phyloP scores from a whole-genome alignment of 208 protist genomes.

The Wallacemonas sp. region DNA sequence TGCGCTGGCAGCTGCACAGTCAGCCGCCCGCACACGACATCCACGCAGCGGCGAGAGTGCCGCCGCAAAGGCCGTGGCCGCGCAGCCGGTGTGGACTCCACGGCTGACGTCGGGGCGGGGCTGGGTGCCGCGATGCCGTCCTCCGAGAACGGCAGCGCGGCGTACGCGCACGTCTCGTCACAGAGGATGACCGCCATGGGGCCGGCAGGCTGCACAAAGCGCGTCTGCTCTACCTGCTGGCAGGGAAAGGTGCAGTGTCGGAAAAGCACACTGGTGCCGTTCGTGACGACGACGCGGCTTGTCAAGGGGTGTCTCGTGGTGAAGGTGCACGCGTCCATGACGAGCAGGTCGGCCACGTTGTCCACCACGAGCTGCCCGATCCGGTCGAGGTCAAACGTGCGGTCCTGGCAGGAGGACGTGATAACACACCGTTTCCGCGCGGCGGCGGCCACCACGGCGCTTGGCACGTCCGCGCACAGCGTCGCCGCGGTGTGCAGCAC shows the following conservation, averaged over 20 bases:
- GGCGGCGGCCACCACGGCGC: constrained; percentile 11
- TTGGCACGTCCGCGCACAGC: constrained; percentile 13
- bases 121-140: not conserved
- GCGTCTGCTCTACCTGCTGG: not conserved
- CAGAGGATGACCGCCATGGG: constrained; percentile 21
- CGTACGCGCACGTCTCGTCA: constrained; percentile 16
- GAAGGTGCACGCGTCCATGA: constrained; percentile 59
- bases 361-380: constrained; percentile 54
- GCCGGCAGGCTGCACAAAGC: constrained; percentile 24
- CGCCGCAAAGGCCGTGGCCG: too few relatives aligned
- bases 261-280: constrained; percentile 56
- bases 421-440: not conserved
- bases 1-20: not conserved
- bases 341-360: constrained; percentile 32
- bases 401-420: not conserved
- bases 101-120: too few relatives aligned
- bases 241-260: constrained; percentile 40
- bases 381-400: constrained; percentile 40
- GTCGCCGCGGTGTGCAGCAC: constrained; percentile 14
- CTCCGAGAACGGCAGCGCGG: not conserved
- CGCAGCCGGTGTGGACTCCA: too few relatives aligned
- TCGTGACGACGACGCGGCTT: constrained; percentile 27
- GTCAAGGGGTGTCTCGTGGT: not conserved
- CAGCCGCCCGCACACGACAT: not conserved
- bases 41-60: not conserved